These are phyloP conservation scores for Alopecurus myosuroides DNA, from an alignment of 176 grass and related monocot species.

Conservation along the genomic window DNA sequence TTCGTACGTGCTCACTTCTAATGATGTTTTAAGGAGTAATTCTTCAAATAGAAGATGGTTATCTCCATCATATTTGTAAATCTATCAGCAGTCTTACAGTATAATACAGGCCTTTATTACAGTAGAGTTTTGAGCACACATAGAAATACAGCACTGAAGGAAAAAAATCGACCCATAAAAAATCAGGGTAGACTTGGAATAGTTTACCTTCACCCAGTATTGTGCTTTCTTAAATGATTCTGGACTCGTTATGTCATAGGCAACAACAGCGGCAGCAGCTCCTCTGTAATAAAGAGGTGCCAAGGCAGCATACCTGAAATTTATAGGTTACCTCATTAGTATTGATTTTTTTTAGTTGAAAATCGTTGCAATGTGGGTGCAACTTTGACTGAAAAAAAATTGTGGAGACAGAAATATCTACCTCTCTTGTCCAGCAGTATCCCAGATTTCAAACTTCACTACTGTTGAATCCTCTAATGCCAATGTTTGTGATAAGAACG, in stretches of 20 bases:
- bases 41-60: not conserved
- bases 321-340: not conserved
- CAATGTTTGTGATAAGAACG: slow-evolving; percentile 95
- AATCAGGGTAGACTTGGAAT: not conserved
- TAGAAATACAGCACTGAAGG: not conserved
- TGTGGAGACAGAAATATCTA: slow-evolving; percentile 9
- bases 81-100: not conserved
- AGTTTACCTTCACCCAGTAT: slow-evolving; percentile 89
- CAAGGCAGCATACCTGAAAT: slow-evolving; percentile 89
- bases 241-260: slow-evolving; percentile 93
- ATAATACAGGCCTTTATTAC: not conserved
- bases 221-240: slow-evolving; percentile 97
- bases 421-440: slow-evolving; percentile 98
- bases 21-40: not conserved
- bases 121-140: not conserved
- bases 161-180: not conserved
- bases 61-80: slow-evolving; percentile 1
- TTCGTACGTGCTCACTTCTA: not conserved
- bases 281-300: slow-evolving; percentile 97
- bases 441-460: slow-evolving; percentile 99
- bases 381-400: not conserved
- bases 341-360: not conserved
- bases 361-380: not conserved
- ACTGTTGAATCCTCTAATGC: slow-evolving; percentile 81
- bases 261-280: slow-evolving; percentile 83